Evolutionary conservation across 108 stramenopile species (phyloP).

Genomic region (Cyclostephanos tholiformis): DNA sequence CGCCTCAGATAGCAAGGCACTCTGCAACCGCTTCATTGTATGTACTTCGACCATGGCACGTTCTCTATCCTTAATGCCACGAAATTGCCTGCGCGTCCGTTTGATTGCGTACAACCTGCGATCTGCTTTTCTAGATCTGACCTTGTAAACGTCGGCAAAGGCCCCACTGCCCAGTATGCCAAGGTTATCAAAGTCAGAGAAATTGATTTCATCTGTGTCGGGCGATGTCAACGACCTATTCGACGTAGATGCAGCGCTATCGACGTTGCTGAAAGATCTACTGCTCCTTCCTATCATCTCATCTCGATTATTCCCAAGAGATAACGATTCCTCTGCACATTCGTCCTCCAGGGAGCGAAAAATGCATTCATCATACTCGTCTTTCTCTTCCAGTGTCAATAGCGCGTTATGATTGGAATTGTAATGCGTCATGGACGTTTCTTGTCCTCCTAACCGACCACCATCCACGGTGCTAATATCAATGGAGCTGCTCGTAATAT

Average conservation of each 20-base stretch:
- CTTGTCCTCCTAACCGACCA: neutral
- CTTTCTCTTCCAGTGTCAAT: constrained; percentile 36
- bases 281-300: neutral
- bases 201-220: constrained; percentile 10
- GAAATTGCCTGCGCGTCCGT: constrained; percentile 77
- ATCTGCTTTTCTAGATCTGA: constrained; percentile 60
- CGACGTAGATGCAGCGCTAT: neutral
- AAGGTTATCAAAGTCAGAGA: constrained; percentile 68
- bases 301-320: constrained; percentile 5
- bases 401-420: constrained; percentile 20
- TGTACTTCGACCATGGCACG: constrained; percentile 76
- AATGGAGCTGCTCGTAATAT: constrained; percentile 44
- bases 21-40: constrained; percentile 81
- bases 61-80: constrained; percentile 79
- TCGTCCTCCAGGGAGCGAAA: constrained; percentile 27
- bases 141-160: constrained; percentile 87
- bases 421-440: neutral
- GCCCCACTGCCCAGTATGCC: constrained; percentile 74
- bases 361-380: constrained; percentile 30
- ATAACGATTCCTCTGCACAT: constrained; percentile 11
- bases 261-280: neutral
- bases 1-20: constrained; percentile 34
- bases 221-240: constrained; percentile 8
- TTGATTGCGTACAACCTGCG: constrained; percentile 74
- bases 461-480: constrained; percentile 20